Conservation (phyloP, 768 basidiomycete species). For the Punctularia strigosozonata region DNA sequence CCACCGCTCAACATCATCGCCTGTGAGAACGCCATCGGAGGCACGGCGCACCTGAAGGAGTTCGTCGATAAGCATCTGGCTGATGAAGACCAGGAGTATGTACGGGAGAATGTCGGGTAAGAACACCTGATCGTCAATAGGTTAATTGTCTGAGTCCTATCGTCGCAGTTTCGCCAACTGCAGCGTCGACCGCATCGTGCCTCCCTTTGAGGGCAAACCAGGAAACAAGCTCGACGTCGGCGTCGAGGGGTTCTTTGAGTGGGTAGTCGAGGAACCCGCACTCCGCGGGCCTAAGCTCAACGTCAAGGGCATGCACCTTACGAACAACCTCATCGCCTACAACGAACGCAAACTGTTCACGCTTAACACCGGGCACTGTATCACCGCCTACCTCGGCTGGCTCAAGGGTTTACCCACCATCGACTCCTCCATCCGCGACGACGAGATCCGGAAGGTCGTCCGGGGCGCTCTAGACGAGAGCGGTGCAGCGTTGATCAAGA, state of each 20-base stretch:
- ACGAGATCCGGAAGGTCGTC: constrained; percentile 16
- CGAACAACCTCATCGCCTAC: constrained; percentile 20
- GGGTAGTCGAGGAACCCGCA: constrained; percentile 22
- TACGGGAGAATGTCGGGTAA: constrained; percentile 20
- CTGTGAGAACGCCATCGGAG: constrained; percentile 28
- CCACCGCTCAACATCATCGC: constrained; percentile 23
- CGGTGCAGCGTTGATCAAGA: constrained; percentile 23
- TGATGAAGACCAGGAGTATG: constrained; percentile 17
- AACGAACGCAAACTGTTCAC: constrained; percentile 32
- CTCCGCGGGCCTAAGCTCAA: constrained; percentile 15
- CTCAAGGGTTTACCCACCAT: constrained; percentile 19
- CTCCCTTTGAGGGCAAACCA: constrained; percentile 7
- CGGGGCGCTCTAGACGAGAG: constrained; percentile 22
- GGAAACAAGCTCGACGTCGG: constrained; percentile 23
- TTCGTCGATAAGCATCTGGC: constrained; percentile 18
- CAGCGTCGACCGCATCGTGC: constrained; percentile 28
- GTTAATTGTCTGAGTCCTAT: too few relatives aligned
- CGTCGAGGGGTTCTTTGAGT: constrained; percentile 29
- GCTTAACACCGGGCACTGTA: constrained; percentile 29
- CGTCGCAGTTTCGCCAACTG: constrained; percentile 31
- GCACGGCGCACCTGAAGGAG: constrained; percentile 19
- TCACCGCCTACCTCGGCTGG: constrained; percentile 26
- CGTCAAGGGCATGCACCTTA: constrained; percentile 20
- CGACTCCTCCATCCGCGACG: constrained; percentile 19
- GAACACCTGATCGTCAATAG: too few relatives aligned